Conservation (phyloP, 805 yeast genomes). For the Wickerhamiella sergipiensis region DNA sequence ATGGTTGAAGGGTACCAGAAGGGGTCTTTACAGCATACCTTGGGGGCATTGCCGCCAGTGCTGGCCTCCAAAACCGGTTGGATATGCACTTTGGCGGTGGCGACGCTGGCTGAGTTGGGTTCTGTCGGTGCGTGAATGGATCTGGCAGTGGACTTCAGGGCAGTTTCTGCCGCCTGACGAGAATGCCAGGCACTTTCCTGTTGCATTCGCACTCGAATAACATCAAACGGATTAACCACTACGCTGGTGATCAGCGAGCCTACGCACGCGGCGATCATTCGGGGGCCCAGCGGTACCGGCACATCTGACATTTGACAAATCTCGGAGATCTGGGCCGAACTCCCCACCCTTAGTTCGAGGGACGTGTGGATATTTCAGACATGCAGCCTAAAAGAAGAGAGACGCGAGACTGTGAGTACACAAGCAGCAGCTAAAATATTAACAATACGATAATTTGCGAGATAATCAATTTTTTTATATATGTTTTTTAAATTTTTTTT, state of each 20-base stretch:
- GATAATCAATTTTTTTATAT: too few species aligned
- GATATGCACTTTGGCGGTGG: background rate
- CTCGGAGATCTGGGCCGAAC: background rate
- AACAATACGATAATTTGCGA: too few species aligned
- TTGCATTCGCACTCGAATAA: slow-evolving; percentile 31
- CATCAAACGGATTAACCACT: slow-evolving; percentile 32
- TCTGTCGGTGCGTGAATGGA: background rate
- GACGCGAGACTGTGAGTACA: too few species aligned
- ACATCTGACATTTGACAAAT: slow-evolving; percentile 2
- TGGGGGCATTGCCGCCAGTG: slow-evolving; percentile 20
- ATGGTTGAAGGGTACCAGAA: slow-evolving; percentile 27
- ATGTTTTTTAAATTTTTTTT: too few species aligned
- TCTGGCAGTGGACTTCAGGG: background rate
- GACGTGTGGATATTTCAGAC: too few species aligned
- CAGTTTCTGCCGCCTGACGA: background rate
- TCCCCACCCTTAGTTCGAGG: too few species aligned
- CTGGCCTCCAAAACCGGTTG: background rate
- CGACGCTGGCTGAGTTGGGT: background rate
- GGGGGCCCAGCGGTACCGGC: slow-evolving; percentile 2
- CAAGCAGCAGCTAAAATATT: too few species aligned
- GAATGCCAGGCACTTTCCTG: slow-evolving; percentile 21
- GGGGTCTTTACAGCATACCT: slow-evolving; percentile 28
- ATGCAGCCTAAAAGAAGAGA: too few species aligned
- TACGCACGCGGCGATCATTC: slow-evolving; percentile 29
- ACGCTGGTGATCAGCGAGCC: slow-evolving; percentile 31